phyloP scores from a whole-genome alignment of 1,139 yeast genomes.

The Lodderomyces oxycetoniae region DNA sequence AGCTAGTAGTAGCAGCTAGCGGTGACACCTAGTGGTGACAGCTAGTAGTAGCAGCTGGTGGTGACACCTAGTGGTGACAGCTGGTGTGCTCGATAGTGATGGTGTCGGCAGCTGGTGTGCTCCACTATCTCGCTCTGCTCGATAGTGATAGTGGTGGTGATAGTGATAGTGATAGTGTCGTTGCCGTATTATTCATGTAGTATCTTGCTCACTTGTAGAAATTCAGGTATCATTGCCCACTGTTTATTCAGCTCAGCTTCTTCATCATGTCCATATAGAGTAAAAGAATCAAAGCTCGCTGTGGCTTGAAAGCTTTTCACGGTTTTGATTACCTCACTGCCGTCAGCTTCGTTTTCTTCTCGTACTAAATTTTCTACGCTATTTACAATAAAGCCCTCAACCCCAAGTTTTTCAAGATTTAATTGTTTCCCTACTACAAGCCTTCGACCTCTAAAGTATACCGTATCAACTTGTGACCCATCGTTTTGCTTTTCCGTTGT shows the following conservation, averaged over 20 bases:
- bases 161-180: background rate
- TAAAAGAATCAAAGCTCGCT: conserved; percentile 29
- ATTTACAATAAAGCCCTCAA: conserved; percentile 30
- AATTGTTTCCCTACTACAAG: conserved; percentile 26
- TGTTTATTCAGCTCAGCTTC: conserved; percentile 28
- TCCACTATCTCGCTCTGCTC: no score
- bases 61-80: no score
- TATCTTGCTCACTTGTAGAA: conserved; percentile 28
- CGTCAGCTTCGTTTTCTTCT: conserved; percentile 13
- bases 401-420: conserved; percentile 16
- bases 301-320: conserved; percentile 27
- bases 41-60: no score
- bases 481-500: conserved; percentile 15
- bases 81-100: no score
- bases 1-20: no score
- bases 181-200: conserved; percentile 21
- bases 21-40: no score
- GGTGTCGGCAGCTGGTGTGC: no score
- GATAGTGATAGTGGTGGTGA: no score
- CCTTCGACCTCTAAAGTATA: conserved; percentile 40
- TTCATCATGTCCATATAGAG: conserved; percentile 39
- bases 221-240: conserved; percentile 34
- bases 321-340: conserved; percentile 20
- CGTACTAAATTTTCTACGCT: conserved; percentile 25
- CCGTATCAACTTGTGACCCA: conserved; percentile 16